Base-by-base conservation (phyloP, 495 filamentous ascomycete genomes). In the Penicillium salamii region DNA sequence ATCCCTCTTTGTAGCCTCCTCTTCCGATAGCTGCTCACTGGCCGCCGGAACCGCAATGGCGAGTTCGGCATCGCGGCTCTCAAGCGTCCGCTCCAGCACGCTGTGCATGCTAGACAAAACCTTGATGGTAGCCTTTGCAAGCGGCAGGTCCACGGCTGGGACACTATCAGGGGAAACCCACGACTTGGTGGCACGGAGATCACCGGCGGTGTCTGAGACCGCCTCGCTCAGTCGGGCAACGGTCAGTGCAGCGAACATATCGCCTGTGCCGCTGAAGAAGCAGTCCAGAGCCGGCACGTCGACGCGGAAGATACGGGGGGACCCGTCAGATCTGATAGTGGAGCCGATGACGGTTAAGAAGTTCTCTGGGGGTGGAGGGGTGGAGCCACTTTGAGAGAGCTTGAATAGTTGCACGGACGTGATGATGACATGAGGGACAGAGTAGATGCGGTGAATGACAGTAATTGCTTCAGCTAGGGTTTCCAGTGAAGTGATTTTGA, bases 161-260 rank as follows among this genome's bases (percentile, higher is more conserved):
- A 91, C 83, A 21, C 78, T 75, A 45, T 93, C 87, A 0, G 73
- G 76, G 9, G 83, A 85, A 4, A 86, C 59, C 89, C 89, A 93
- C 31, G 84, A 77, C 48, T 72, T 71, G 33, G 62, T 76, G 11
- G 60, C 66, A 40, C 67, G 65, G 19, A 90, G 59, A 14, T 43
- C 38, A 4, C 66, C 50, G 1, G 67, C 74, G 1, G 61, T 26
- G 23, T 26, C 65, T 11, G 57, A 55, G 13, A 86, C 83, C 5
- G 88, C 89, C 74, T 97, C 90, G 54, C 92, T 84, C 46, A 98
- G 81, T n/a, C 93, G 85, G 19, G 88, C 89, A 2, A 96, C 79
- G 41, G 84, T 92, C 44, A 97, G 72, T 18, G 95, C 91, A 33
- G 93, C 90, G 65, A 98, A 97, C 91, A 98, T 96, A 72, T 98